A percentile compares a stretch with the other conserved stretches of the same genome.
phyloP scores from a whole-genome alignment of 2,329 filamentous ascomycete species.

The Alternaria atra region DNA sequence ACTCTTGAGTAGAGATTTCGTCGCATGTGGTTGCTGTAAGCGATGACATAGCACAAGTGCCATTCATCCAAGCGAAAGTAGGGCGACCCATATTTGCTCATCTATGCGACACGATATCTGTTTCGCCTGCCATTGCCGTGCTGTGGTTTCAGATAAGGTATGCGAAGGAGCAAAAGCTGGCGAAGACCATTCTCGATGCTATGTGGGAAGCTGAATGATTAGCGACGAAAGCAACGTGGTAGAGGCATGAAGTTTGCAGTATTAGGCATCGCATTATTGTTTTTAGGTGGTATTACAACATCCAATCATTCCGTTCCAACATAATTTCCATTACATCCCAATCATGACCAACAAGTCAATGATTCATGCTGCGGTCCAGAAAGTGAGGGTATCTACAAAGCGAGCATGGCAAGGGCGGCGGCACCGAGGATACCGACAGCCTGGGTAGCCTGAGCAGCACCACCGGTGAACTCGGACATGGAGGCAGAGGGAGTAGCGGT shows the following conservation, averaged over 20 bases:
- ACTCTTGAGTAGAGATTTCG: no score
- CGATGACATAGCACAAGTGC: background rate
- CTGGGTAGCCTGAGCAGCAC: constrained; percentile 44
- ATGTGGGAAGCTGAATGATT: background rate
- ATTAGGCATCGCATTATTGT: background rate
- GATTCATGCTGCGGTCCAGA: background rate
- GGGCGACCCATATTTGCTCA: background rate
- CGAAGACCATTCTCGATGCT: background rate
- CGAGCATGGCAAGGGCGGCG: constrained; percentile 47
- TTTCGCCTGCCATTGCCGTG: background rate
- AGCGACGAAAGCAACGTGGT: no score
- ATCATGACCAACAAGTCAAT: background rate
- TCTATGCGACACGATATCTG: background rate
- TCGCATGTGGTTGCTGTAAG: no score
- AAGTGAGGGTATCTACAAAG: constrained; percentile 39
- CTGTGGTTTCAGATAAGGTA: background rate
- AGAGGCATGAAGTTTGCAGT: background rate
- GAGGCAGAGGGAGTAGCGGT: constrained; percentile 16
- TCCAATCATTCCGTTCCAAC: background rate
- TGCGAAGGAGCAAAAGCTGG: background rate
- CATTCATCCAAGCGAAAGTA: background rate
- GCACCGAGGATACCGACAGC: constrained; percentile 47
- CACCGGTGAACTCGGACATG: constrained; percentile 45
- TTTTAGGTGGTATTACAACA: background rate
- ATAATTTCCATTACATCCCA: constrained; percentile 6